Base-by-base conservation (phyloP, 805 yeast species). In the Sugiyamaella smithiae region DNA sequence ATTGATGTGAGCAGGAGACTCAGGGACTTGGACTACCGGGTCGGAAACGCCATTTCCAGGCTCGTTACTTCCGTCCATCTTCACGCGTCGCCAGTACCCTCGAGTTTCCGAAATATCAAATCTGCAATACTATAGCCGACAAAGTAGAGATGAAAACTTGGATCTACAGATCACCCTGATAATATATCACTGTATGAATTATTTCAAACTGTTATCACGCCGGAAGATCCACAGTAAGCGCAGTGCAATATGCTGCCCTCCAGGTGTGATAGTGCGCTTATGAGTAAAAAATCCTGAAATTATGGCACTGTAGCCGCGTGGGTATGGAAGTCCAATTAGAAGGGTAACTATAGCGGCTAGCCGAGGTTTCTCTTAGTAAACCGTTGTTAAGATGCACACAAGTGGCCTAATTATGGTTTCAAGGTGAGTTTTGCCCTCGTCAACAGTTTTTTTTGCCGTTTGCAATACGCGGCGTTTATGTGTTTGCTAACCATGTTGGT, bases 1-100 rank as follows among this genome's bases (percentile, higher is more conserved):
- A 16, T 29, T 38, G 29, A 20, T 16, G 16, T 16, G 43, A 19
- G 29, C 46, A 1, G 56, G 54, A 8, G 48, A 40, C 28, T 33
- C 56, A 16, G 56, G 53, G 16, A 52, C 56, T 19, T 52, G 51
- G n/a, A 52, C 23, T 7, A 43, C 49, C 6, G 55, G 53, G 17
- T 42, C 33, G 14, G 33, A n/a, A 4, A 16, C 8, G 33, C 33
- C 33, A 6, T 29, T 29, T n/a, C 16, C 33, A 14, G 38, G 38
- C 38, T 35, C 22, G 20, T 16, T 19, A 5, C 22, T 35, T 12
- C 20, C 38, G 22, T 14, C 38, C 19, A 16, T 35, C 20, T 16
- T 14, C 38, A 19, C 38, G 38, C 38, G 38, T 35, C 38, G 29
- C 7, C 29, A 26, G 11, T 26, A n/a, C n/a, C n/a, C n/a, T n/a